Evolutionary conservation across 169 alveolate genomes (phyloP).

Genomic region (Theileria annulata): DNA sequence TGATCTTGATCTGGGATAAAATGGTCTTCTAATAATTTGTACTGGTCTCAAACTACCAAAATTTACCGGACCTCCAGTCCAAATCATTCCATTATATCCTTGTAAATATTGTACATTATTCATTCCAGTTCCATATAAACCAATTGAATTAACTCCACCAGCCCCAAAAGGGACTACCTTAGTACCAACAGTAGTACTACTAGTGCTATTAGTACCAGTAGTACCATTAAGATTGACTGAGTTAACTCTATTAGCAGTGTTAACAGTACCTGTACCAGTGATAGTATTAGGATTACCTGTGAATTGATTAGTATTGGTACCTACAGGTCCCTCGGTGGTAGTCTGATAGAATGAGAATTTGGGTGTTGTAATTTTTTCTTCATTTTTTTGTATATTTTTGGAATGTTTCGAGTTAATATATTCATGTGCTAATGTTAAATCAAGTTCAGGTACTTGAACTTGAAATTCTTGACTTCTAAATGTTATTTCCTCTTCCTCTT

Average conservation of each 20-base stretch:
- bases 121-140: neutral
- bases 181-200: too few relatives aligned
- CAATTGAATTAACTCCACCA: too few relatives aligned
- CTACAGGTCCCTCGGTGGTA: too few relatives aligned
- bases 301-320: too few relatives aligned
- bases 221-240: too few relatives aligned
- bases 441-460: slow-evolving; percentile 13
- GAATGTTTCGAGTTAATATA: neutral
- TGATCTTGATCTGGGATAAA: neutral
- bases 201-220: too few relatives aligned
- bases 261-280: too few relatives aligned
- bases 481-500: neutral
- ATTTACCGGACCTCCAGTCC: neutral
- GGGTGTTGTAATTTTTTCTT: neutral
- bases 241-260: too few relatives aligned
- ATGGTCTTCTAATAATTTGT: neutral
- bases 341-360: neutral
- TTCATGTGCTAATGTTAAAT: neutral
- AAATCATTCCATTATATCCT: neutral
- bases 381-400: neutral
- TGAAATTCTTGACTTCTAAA: slow-evolving; percentile 7
- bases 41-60: neutral
- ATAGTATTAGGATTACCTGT: neutral
- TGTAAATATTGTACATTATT: neutral
- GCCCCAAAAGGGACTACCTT: too few relatives aligned